Evolutionary conservation across 1,284 basidiomycete species (phyloP), one percentile per base, ranked within the genome.

Genomic region (Lentinula novae-zelandiae): DNA sequence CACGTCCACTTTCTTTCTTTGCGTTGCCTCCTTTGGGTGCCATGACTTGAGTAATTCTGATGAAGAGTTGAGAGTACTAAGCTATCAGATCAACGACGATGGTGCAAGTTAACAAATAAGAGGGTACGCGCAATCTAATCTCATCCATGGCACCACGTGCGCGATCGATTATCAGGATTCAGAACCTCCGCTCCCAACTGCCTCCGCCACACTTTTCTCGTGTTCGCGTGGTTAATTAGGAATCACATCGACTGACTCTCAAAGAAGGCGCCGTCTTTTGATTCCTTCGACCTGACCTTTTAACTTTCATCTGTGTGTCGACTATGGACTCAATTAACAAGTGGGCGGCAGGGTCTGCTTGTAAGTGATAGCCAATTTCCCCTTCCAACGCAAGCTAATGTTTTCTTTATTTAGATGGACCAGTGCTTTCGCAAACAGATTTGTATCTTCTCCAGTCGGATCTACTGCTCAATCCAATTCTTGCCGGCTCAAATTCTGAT

Each of bases 1-100:
- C 91, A 53, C 90, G 76, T 2, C 93, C 93, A 36, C 84, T 75
- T 72, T 95, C 93, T 73, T 95, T 95, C 85, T 95, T 96, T 65
- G 91, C 81, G 79, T 94, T 95, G 68, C 83, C 86, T 69, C 90
- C 91, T 71, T 90, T 92, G 0, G 93, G 93, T 62, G 93, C 74
- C 93, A 95, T 95, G 46, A 60, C 57, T 8, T 51, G 49, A 8
- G 51, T 27, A n/a, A 27, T 39, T 52, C 22, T 57, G 40, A 10
- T 20, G 8, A 58, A 44, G 36, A 62, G 39, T 5, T 15, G 9
- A 27, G 22, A 50, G 12, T 15, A 31, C 27, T 27, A 3, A 27
- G 27, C 27, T 27, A 31, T 33, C 10, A 33, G 27, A 50, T 51
- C 27, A 34, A 51, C 49, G 33, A 33, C 33, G 33, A 51, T 33